A percentile compares a stretch with the other conserved stretches of the same genome.
Evolutionary conservation across 106 monocot genomes (phyloP).

Genomic region (Dendrobium chrysotoxum): DNA sequence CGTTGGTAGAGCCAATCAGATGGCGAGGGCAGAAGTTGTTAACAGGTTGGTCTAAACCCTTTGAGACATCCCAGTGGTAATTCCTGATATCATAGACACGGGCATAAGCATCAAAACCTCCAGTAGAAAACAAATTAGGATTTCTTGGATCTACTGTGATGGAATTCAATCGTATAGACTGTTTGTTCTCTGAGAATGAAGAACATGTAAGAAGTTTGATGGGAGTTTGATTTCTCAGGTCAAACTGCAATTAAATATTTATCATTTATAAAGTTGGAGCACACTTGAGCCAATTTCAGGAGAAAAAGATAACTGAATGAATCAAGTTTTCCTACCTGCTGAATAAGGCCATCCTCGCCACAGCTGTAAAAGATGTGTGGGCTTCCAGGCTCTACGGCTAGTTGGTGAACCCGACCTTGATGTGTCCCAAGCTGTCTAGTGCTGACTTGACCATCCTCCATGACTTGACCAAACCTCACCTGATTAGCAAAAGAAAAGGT

Average conservation of each 20-base stretch:
- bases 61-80: conserved; percentile 33
- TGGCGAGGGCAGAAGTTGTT: conserved; percentile 56
- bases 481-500: conserved; percentile 2
- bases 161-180: conserved; percentile 42
- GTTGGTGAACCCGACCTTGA: conserved; percentile 57
- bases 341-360: conserved; percentile 85
- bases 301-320: background rate
- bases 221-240: conserved; percentile 53
- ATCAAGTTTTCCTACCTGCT: conserved; percentile 39
- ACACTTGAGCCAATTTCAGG: background rate
- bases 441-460: conserved; percentile 40
- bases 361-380: conserved; percentile 86
- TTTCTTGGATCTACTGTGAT: conserved; percentile 72
- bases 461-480: conserved; percentile 60
- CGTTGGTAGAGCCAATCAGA: conserved; percentile 33
- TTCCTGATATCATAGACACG: conserved; percentile 76
- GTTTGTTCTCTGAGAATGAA: conserved; percentile 42
- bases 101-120: conserved; percentile 78
- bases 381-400: conserved; percentile 85
- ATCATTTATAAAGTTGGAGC: conserved; percentile 8
- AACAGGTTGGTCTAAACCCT: conserved; percentile 41
- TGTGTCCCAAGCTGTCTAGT: conserved; percentile 64
- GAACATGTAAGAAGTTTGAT: conserved; percentile 66
- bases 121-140: conserved; percentile 63
- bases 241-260: conserved; percentile 65